Percentiles rank a stretch among this genome's conserved stretches.
phyloP scores from a whole-genome alignment of 1,284 basidiomycete species.

The Apiotrichum brassicae region DNA sequence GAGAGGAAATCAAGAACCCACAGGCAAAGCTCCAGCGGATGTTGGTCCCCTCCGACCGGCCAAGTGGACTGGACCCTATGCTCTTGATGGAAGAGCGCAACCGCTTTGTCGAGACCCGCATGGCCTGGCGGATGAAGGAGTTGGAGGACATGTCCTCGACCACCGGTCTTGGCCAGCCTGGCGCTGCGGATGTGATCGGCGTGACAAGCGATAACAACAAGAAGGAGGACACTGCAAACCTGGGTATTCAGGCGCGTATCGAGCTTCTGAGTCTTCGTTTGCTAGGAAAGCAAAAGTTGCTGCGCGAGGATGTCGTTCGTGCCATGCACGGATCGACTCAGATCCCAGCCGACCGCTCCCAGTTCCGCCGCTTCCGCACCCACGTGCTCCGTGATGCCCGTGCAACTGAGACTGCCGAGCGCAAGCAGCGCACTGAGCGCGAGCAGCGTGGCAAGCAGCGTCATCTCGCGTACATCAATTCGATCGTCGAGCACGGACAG shows the following conservation, averaged over 20 bases:
- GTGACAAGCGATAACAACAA: slow-evolving; percentile 49
- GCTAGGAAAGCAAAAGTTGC: slow-evolving; percentile 78
- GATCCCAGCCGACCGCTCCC: slow-evolving; percentile 81
- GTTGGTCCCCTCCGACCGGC: slow-evolving; percentile 82
- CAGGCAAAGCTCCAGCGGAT: slow-evolving; percentile 57
- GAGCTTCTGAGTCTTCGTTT: slow-evolving; percentile 91
- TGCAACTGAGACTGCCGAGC: slow-evolving; percentile 81
- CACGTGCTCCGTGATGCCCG: slow-evolving; percentile 84
- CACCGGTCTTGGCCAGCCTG: slow-evolving; percentile 65
- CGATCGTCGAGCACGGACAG: slow-evolving; percentile 80
- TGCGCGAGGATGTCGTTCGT: slow-evolving; percentile 80
- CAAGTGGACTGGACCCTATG: slow-evolving; percentile 86
- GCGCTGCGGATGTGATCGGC: slow-evolving; percentile 51
- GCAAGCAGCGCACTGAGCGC: slow-evolving; percentile 84
- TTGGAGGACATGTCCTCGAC: slow-evolving; percentile 78
- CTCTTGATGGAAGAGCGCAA: slow-evolving; percentile 87
- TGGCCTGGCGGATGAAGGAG: slow-evolving; percentile 82
- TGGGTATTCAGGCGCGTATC: slow-evolving; percentile 70
- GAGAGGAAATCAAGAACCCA: slow-evolving; percentile 39
- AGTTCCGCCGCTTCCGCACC: slow-evolving; percentile 83
- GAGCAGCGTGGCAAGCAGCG: slow-evolving; percentile 93
- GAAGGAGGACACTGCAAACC: slow-evolving; percentile 49
- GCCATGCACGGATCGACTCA: slow-evolving; percentile 84
- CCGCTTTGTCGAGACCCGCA: slow-evolving; percentile 79
- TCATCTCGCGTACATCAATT: slow-evolving; percentile 85